Evolutionary conservation across 2,329 filamentous ascomycete genomes (phyloP), one percentile per base, ranked within the genome.

Genomic region (Fusarium compactum): DNA sequence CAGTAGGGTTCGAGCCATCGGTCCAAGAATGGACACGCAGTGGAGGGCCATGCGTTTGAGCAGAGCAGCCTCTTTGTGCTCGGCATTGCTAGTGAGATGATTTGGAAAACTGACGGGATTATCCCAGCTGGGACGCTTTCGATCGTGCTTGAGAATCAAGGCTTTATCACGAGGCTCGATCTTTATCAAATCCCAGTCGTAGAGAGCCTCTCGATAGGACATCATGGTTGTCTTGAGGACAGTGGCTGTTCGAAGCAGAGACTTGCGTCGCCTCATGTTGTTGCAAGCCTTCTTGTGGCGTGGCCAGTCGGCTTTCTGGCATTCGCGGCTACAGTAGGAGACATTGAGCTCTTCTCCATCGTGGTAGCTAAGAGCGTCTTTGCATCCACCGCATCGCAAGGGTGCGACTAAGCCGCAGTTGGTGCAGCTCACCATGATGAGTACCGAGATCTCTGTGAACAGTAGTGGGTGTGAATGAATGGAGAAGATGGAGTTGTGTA

Each of bases 301-400:
- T 15, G 34, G 44, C 56, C 47, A 44, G 55, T 72, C 34, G 32
- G 29, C 30, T 15, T 12, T 47, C 46, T 70, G 52, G 29, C 66
- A 72, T 22, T 62, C 66, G 15, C n/a, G 48, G 25, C 40, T 40
- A 52, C 62, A 72, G 55, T 67, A 72, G 30, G 56, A 52, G 43
- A 43, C 20, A 22, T 20, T 18, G n/a, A 15, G 24, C 25, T 48
- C 34, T 47, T 67, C 69, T 40, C 62, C 66, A 14, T 60, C 34
- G 20, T n/a, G n/a, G 20, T 72, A 70, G 43, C 65, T 62, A 24
- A 62, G 66, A 22, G 53, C 53, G 25, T 15, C 22, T 15, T 32
- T 24, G 10, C 67, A 70, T 18, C 48, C 43, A 7, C 22, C 25
- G 27, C 66, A 70, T 18, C 41, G 22, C 25, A 38, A 14, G 9